Conservation (phyloP, 345 rosid genomes). For the Turnera subulata region DNA sequence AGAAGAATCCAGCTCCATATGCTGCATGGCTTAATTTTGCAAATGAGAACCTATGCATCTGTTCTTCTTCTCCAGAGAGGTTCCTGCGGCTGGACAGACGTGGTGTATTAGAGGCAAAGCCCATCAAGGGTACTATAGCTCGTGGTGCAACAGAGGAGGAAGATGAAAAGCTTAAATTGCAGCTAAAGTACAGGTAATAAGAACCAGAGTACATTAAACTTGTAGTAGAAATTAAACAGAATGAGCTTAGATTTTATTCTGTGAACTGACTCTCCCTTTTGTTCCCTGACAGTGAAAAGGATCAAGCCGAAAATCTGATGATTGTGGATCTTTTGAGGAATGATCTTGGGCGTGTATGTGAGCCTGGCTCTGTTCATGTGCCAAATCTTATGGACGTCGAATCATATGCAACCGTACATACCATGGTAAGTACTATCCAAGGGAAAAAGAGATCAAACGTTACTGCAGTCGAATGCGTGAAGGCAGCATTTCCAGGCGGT, state of each 20-base stretch:
- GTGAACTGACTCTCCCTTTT: neutral
- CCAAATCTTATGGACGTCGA: slow-evolving; percentile 94
- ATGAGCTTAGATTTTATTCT: too few relatives aligned
- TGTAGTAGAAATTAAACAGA: neutral
- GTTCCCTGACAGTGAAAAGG: slow-evolving; percentile 69
- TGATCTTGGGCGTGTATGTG: slow-evolving; percentile 90
- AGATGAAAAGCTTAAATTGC: slow-evolving; percentile 64
- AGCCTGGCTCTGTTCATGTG: slow-evolving; percentile 89
- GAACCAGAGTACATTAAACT: neutral
- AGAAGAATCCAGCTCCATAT: slow-evolving; percentile 90
- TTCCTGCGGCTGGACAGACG: slow-evolving; percentile 72
- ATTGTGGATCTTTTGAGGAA: slow-evolving; percentile 94
- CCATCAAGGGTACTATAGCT: slow-evolving; percentile 88
- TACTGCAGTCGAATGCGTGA: slow-evolving; percentile 64
- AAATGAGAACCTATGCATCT: slow-evolving; percentile 53
- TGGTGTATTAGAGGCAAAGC: slow-evolving; percentile 74
- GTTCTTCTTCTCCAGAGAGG: slow-evolving; percentile 95
- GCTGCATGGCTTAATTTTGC: slow-evolving; percentile 92
- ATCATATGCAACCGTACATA: slow-evolving; percentile 91
- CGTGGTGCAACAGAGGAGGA: slow-evolving; percentile 69
- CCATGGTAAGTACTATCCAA: slow-evolving; percentile 88
- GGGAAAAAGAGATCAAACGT: slow-evolving; percentile 58
- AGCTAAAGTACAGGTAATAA: slow-evolving; percentile 64
- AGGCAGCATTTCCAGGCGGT: slow-evolving; percentile 93
- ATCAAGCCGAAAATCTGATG: slow-evolving; percentile 97